Base-by-base conservation (phyloP, 352 stramenopile genomes). In the Elongisporangium anandrum region DNA sequence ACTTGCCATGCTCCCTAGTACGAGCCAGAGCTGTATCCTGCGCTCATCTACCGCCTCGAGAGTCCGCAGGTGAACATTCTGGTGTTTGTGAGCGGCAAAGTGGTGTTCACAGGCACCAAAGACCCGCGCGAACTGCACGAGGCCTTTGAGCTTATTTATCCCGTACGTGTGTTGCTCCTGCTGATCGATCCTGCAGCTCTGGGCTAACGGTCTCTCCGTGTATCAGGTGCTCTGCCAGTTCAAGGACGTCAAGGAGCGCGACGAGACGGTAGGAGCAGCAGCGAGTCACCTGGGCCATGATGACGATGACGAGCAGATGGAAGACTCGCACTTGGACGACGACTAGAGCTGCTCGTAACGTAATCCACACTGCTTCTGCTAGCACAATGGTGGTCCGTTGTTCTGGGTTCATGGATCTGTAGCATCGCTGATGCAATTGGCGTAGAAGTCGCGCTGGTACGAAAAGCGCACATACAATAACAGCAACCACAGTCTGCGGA, bases 1-100 rank as follows among this genome's bases (percentile, higher is more conserved):
- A 24, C 6, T 61, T 23, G 48, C 8, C 39, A 57, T 54, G 26
- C 29, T n/a, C 22, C 23, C 17, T 69, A 95, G 66, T 99, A 99
- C 66, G 98, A 99, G 71, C 98, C 98, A 4, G 98, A 99, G 71
- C 69, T 99, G 34, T 99, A 99, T 66, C 97, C 97, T 13, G 98
- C 97, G 47, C 73, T 99, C 17, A 98, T 99, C 73, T 99, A 99
- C 76, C 87, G 97, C 15, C 85, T 99, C 62, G 81, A 96, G 17
- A 88, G 95, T 53, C 97, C 97, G 22, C 93, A 97, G 57, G 93
- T 99, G 13, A 98, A 99, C 54, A 83, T 99, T n/a, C 77, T 99
- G 20, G 98, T 99, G 56, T 99, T 99, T 77, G 97, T 99, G 20
- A 94, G 90, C 57, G 98, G 98, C 4, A 99, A 99, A 66, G 85